Evolutionary conservation across 2,329 filamentous ascomycete species (phyloP).

Genomic region (Achaetomium macrosporum): DNA sequence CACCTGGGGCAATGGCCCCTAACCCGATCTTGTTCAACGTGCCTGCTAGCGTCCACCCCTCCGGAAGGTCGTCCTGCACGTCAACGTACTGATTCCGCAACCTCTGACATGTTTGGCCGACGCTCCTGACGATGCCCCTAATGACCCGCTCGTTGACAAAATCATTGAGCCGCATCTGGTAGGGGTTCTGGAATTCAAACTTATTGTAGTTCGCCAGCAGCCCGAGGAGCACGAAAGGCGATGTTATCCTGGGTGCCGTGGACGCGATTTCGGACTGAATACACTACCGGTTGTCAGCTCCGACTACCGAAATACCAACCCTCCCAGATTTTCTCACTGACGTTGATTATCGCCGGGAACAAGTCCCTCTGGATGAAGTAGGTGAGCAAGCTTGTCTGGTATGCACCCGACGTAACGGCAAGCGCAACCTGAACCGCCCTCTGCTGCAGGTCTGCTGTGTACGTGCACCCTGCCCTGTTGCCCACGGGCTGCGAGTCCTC

Average conservation of each 20-base stretch:
- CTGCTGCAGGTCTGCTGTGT: constrained; percentile 59
- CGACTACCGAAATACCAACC: neutral
- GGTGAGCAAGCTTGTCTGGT: constrained; percentile 87
- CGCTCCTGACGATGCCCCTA: constrained; percentile 68
- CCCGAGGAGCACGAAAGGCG: constrained; percentile 77
- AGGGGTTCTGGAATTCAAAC: constrained; percentile 97
- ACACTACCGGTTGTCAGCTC: constrained; percentile 41
- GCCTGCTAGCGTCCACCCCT: constrained; percentile 77
- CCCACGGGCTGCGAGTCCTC: constrained; percentile 1
- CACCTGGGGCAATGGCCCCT: constrained; percentile 64
- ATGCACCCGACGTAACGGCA: constrained; percentile 84
- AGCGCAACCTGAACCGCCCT: constrained; percentile 78
- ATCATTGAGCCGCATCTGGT: constrained; percentile 83
- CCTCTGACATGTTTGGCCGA: constrained; percentile 64
- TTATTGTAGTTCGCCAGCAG: constrained; percentile 97
- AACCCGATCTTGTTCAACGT: constrained; percentile 83
- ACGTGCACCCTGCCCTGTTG: constrained; percentile 13
- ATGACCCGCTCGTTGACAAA: constrained; percentile 92
- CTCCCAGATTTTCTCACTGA: constrained; percentile 33
- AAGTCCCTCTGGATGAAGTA: constrained; percentile 94
- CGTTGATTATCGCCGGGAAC: constrained; percentile 93
- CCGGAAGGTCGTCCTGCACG: constrained; percentile 83
- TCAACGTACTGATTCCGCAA: constrained; percentile 73
- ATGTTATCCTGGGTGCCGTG: constrained; percentile 54
- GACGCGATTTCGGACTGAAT: constrained; percentile 65